These are phyloP conservation scores for Polytrichum formosum DNA, from an alignment of 225 moss, liverwort and hornwort genomes.

Conservation along the genomic window DNA sequence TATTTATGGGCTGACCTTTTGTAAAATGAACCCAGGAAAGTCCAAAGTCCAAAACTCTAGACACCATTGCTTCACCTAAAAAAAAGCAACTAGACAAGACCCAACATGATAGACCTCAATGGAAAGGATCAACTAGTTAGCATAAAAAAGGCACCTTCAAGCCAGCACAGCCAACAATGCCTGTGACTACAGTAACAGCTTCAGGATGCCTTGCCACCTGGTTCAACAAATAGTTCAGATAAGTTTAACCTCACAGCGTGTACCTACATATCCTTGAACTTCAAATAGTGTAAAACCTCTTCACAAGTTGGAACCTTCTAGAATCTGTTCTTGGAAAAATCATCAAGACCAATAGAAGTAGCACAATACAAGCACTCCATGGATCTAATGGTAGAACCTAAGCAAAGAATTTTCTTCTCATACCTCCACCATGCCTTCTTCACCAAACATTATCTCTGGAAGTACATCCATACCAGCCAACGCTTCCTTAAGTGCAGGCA, in stretches of 20 bases:
- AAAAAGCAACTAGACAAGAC: neutral
- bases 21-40: neutral
- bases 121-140: too few relatives aligned
- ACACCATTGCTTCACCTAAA: neutral
- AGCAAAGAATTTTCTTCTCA: neutral
- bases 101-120: too few relatives aligned
- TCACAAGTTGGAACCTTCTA: too few relatives aligned
- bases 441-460: slow-evolving; percentile 91
- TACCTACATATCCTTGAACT: neutral
- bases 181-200: slow-evolving; percentile 87
- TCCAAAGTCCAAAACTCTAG: too few relatives aligned
- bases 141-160: slow-evolving; percentile 50
- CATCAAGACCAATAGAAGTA: too few relatives aligned
- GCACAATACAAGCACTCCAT: too few relatives aligned
- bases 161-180: slow-evolving; percentile 96
- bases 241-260: slow-evolving; percentile 1
- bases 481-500: slow-evolving; percentile 71
- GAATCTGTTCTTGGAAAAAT: too few relatives aligned
- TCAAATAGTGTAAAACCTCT: too few relatives aligned
- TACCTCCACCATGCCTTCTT: slow-evolving; percentile 77
- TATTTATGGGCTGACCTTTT: neutral
- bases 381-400: neutral
- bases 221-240: neutral
- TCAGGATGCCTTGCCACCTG: slow-evolving; percentile 96
- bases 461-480: slow-evolving; percentile 76